Conservation (phyloP, 768 basidiomycete genomes). For the Kwoniella pini region DNA sequence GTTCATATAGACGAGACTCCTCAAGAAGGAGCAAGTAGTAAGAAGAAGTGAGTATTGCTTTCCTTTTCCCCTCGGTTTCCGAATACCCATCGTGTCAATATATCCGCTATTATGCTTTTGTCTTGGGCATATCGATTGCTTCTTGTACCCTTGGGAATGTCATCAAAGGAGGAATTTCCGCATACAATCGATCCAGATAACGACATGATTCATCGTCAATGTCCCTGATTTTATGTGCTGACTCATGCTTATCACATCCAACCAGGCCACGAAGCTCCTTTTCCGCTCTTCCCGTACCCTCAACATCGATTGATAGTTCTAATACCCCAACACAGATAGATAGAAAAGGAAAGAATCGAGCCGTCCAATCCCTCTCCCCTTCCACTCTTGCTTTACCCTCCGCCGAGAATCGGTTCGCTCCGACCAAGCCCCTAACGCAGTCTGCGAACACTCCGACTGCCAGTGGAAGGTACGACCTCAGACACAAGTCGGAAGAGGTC, state of each 20-base stretch:
- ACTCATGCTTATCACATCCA: neutral
- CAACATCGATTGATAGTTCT: neutral
- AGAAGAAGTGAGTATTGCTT: conserved; percentile 22
- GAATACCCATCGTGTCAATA: too few species aligned
- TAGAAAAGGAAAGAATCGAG: conserved; percentile 87
- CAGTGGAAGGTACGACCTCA: conserved; percentile 13
- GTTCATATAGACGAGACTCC: conserved; percentile 19
- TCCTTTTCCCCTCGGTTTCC: too few species aligned
- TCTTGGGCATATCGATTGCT: too few species aligned
- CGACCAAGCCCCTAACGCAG: conserved; percentile 59
- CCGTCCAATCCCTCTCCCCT: conserved; percentile 67
- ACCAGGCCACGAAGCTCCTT: conserved; percentile 2
- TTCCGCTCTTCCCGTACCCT: neutral
- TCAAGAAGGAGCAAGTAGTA: conserved; percentile 15
- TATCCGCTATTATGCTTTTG: too few species aligned
- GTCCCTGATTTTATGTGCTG: neutral
- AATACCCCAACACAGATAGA: conserved; percentile 17
- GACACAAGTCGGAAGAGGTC: conserved; percentile 18
- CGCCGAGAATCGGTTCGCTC: too few species aligned
- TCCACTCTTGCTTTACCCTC: conserved; percentile 52
- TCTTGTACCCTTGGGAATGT: neutral
- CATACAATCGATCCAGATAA: too few species aligned
- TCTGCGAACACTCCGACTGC: conserved; percentile 60
- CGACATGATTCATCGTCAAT: too few species aligned
- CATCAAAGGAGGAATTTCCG: conserved; percentile 5